phyloP scores from a whole-genome alignment of 306 rosid genomes.

The Dicorynia guianensis region DNA sequence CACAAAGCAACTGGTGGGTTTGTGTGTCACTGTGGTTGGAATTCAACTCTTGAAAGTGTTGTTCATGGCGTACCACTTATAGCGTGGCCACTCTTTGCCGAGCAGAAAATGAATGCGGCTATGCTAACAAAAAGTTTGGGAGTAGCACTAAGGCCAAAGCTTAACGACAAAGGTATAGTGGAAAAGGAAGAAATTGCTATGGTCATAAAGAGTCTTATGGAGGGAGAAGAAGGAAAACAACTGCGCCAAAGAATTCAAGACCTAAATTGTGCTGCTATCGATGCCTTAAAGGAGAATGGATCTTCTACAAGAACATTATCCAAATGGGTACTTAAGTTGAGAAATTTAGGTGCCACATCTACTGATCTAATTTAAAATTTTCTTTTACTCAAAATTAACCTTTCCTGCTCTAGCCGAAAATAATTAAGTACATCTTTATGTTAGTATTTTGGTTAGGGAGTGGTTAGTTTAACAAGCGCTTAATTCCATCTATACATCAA shows the following conservation, averaged over 20 bases:
- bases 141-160: slow-evolving; percentile 31
- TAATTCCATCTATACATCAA: too few relatives aligned
- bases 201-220: slow-evolving; percentile 30
- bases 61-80: slow-evolving; percentile 28
- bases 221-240: slow-evolving; percentile 14
- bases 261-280: slow-evolving; percentile 29
- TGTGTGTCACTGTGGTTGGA: slow-evolving; percentile 44
- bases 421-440: too few relatives aligned
- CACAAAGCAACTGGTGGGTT: slow-evolving; percentile 43
- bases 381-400: too few relatives aligned
- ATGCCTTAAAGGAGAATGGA: slow-evolving; percentile 25
- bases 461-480: too few relatives aligned
- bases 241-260: slow-evolving; percentile 6
- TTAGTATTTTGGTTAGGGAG: too few relatives aligned
- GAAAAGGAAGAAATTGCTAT: slow-evolving; percentile 34
- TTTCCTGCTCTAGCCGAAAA: too few relatives aligned
- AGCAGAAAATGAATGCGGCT: slow-evolving; percentile 34
- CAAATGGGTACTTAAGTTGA: background rate
- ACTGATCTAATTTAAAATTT: too few relatives aligned
- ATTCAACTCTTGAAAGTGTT: slow-evolving; percentile 28
- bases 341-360: too few relatives aligned
- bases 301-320: slow-evolving; percentile 23
- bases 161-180: slow-evolving; percentile 11
- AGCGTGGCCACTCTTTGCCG: slow-evolving; percentile 39
- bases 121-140: slow-evolving; percentile 5